Evolutionary conservation across 768 basidiomycete species (phyloP).

Genomic region (Omphalotus guepiniiformis): DNA sequence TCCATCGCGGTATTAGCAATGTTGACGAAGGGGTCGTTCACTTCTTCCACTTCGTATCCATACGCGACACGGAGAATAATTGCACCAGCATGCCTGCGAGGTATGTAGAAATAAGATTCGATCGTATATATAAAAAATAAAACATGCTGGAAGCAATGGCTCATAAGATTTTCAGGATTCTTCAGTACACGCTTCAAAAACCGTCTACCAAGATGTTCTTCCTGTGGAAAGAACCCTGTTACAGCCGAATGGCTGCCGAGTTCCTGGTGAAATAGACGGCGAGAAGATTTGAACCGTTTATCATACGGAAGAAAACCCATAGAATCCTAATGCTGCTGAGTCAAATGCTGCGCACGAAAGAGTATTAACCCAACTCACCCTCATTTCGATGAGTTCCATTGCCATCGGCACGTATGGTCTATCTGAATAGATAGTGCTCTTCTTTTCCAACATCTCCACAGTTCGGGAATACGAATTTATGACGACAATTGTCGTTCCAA

Average conservation of each 20-base stretch:
- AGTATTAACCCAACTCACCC: neutral
- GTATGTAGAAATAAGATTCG: neutral
- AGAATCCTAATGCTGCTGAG: constrained; percentile 20
- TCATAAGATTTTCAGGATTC: constrained; percentile 26
- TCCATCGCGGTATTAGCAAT: constrained; percentile 11
- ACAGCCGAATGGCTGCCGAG: constrained; percentile 33
- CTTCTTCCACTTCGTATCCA: constrained; percentile 10
- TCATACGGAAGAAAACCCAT: constrained; percentile 36
- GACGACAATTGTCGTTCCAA: constrained; percentile 19
- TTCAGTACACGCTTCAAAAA: constrained; percentile 32
- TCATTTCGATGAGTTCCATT: constrained; percentile 16
- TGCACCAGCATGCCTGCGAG: constrained; percentile 10
- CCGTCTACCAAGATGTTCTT: constrained; percentile 29
- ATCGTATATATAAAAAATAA: constrained; percentile 1
- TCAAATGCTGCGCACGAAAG: neutral
- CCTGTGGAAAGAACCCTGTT: constrained; percentile 23
- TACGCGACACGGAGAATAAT: constrained; percentile 13
- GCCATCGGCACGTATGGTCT: constrained; percentile 35
- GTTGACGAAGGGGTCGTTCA: constrained; percentile 12
- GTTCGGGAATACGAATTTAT: constrained; percentile 17
- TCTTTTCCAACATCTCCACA: constrained; percentile 20
- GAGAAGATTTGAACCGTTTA: constrained; percentile 31
- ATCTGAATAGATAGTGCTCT: constrained; percentile 32
- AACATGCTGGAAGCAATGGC: constrained; percentile 31
- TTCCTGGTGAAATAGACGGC: constrained; percentile 31